Evolutionary conservation across 2,329 filamentous ascomycete genomes (phyloP).

Genomic region (Ceratocystis lukuohia): DNA sequence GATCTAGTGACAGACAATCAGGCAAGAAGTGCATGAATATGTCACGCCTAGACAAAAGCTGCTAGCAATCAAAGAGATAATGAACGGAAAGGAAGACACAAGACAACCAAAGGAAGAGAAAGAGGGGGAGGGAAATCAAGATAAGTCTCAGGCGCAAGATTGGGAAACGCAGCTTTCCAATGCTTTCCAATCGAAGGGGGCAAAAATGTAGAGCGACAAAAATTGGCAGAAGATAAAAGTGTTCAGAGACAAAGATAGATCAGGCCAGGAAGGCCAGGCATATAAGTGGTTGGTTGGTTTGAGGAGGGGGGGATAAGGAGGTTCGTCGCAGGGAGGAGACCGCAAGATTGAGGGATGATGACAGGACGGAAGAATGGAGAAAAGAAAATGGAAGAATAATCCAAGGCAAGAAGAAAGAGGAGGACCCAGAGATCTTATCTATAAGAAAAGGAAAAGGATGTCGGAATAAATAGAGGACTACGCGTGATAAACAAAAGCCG

Average conservation of each 20-base stretch:
- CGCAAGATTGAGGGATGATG: not conserved
- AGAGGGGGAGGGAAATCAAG: not conserved
- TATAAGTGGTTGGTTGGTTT: not conserved
- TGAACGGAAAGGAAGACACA: not conserved
- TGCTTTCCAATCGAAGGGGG: not conserved
- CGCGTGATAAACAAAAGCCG: not conserved
- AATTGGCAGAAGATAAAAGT: not conserved
- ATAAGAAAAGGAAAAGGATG: not conserved
- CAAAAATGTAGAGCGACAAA: not conserved
- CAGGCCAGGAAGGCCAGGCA: not conserved
- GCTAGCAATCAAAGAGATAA: not conserved
- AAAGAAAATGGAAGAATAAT: not conserved
- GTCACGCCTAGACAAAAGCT: too few species aligned
- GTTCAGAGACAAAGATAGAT: not conserved
- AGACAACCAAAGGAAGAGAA: not conserved
- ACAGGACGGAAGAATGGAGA: not conserved
- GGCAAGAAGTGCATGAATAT: too few species aligned
- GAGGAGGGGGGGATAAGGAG: not conserved
- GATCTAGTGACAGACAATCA: too few species aligned
- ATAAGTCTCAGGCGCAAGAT: not conserved
- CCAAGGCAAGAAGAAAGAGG: not conserved
- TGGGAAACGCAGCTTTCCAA: not conserved
- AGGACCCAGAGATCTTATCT: not conserved
- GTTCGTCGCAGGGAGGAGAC: not conserved
- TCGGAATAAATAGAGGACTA: not conserved